Percentiles rank a stretch among this genome's conserved stretches.
Evolutionary conservation across 139 green algal species (phyloP).

Genomic region (Pseudopediastrum boryanum): DNA sequence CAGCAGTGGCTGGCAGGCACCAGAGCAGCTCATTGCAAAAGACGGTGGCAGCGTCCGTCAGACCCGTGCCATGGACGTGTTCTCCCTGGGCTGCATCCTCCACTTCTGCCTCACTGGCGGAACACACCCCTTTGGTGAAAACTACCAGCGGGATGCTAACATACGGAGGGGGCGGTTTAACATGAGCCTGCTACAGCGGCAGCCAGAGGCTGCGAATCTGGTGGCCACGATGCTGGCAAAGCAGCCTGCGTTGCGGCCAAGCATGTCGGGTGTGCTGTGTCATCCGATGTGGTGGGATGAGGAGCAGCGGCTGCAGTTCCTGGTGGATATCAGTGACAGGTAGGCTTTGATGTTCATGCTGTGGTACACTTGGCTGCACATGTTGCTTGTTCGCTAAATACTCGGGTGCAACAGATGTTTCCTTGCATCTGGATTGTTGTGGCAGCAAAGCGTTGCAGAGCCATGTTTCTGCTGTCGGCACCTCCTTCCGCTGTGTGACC

Average conservation of each 20-base stretch:
- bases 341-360: slow-evolving; percentile 3
- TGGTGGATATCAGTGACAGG: slow-evolving; percentile 83
- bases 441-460: too few species aligned
- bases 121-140: slow-evolving; percentile 89
- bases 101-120: slow-evolving; percentile 87
- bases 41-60: slow-evolving; percentile 62
- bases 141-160: slow-evolving; percentile 88
- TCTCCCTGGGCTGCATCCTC: slow-evolving; percentile 92
- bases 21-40: slow-evolving; percentile 86
- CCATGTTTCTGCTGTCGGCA: too few species aligned
- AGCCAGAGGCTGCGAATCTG: slow-evolving; percentile 82
- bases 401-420: too few species aligned
- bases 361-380: too few species aligned
- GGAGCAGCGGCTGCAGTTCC: slow-evolving; percentile 84
- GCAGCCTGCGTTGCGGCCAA: slow-evolving; percentile 67
- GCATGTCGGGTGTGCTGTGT: slow-evolving; percentile 66
- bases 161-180: slow-evolving; percentile 68
- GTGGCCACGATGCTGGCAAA: slow-evolving; percentile 74
- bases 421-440: too few species aligned
- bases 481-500: too few species aligned
- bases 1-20: slow-evolving; percentile 96
- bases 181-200: slow-evolving; percentile 48
- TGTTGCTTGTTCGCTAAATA: too few species aligned
- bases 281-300: slow-evolving; percentile 94
- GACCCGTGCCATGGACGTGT: slow-evolving; percentile 91